phyloP scores from a whole-genome alignment of 495 filamentous ascomycete species.

The Penicillium maclennaniae region DNA sequence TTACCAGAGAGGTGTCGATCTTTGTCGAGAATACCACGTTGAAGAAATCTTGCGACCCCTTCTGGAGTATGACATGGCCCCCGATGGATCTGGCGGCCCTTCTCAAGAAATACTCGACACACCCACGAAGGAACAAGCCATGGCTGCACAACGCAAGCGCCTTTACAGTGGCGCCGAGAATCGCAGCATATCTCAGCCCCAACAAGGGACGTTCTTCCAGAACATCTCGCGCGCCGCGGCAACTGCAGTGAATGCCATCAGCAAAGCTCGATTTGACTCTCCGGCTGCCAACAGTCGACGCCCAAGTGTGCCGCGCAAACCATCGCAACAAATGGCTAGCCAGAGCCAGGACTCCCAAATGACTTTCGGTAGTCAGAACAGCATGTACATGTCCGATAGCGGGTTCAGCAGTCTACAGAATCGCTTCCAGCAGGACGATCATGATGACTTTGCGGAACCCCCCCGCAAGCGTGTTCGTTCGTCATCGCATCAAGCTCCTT shows the following conservation, averaged over 20 bases:
- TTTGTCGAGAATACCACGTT: conserved; percentile 91
- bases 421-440: conserved; percentile 45
- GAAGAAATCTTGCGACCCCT: conserved; percentile 81
- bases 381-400: conserved; percentile 60
- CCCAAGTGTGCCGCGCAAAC: conserved; percentile 45
- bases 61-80: conserved; percentile 81
- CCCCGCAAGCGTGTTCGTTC: conserved; percentile 76
- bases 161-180: conserved; percentile 72
- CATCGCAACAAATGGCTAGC: conserved; percentile 60
- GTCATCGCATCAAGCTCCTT: conserved; percentile 45
- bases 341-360: conserved; percentile 64
- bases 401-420: conserved; percentile 56
- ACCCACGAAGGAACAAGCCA: conserved; percentile 98
- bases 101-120: conserved; percentile 69
- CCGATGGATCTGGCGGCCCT: conserved; percentile 62
- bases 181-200: conserved; percentile 58
- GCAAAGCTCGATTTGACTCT: conserved; percentile 90
- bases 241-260: conserved; percentile 88
- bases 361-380: conserved; percentile 61
- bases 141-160: conserved; percentile 93
- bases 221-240: conserved; percentile 92
- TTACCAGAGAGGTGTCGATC: conserved; percentile 83
- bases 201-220: conserved; percentile 85
- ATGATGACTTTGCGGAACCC: conserved; percentile 66
- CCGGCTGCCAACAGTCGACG: conserved; percentile 53